phyloP scores from a whole-genome alignment of 306 rosid species.

The Medicago lupulina region DNA sequence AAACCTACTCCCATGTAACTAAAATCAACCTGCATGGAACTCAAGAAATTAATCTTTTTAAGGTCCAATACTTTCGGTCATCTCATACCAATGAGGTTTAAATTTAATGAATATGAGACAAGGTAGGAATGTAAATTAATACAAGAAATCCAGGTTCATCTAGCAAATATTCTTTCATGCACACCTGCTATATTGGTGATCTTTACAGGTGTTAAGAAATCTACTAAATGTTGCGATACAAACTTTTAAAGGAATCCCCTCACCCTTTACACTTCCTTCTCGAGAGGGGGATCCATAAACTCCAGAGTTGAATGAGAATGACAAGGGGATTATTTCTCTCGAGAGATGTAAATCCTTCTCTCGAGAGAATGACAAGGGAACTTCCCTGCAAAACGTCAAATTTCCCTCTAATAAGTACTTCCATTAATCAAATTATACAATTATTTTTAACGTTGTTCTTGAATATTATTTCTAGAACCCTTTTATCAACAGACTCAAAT shows the following conservation, averaged over 20 bases:
- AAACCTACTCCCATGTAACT: background rate
- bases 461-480: constrained; percentile 1
- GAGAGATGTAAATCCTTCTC: constrained; percentile 50
- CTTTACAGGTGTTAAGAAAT: constrained; percentile 10
- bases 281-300: background rate
- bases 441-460: background rate
- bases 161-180: constrained; percentile 18
- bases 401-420: background rate
- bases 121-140: background rate
- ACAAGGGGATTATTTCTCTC: background rate
- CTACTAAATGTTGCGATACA: background rate
- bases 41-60: background rate
- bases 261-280: background rate
- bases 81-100: background rate
- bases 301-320: constrained; percentile 1
- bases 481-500: background rate
- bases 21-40: background rate
- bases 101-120: constrained; percentile 9
- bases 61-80: background rate
- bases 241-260: background rate
- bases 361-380: too few species aligned
- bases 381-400: constrained; percentile 60
- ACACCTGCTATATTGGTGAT: constrained; percentile 9
- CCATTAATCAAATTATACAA: background rate
- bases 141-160: background rate